A percentile compares a stretch with the other conserved stretches of the same genome.
Evolutionary conservation across 2,329 filamentous ascomycete species (phyloP).

Genomic region (Periconia sp.): DNA sequence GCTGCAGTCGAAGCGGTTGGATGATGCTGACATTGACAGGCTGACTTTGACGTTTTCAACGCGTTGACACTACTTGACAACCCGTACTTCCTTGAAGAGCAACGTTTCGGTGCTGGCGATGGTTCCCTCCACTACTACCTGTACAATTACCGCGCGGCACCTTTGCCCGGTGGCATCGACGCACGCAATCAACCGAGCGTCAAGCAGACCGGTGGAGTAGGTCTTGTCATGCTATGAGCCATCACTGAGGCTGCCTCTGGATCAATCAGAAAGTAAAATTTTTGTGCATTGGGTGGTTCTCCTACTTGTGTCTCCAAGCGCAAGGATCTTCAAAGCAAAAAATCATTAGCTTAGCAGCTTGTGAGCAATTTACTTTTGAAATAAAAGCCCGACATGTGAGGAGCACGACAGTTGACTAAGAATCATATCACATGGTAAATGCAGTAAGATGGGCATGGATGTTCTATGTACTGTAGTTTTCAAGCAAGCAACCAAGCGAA

Average conservation of each 20-base stretch:
- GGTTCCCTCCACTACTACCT: slow-evolving; percentile 96
- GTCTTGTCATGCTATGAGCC: slow-evolving; percentile 81
- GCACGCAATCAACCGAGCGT: slow-evolving; percentile 75
- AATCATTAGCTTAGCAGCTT: no score
- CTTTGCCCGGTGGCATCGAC: slow-evolving; percentile 84
- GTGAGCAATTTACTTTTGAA: no score
- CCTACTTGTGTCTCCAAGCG: no score
- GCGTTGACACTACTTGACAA: slow-evolving; percentile 93
- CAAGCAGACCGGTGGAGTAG: slow-evolving; percentile 79
- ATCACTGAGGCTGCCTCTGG: slow-evolving; percentile 36
- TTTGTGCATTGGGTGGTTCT: background rate
- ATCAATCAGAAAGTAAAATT: background rate
- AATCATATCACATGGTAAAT: no score
- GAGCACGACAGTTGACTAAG: no score
- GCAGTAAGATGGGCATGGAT: no score
- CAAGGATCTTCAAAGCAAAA: no score
- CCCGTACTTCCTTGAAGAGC: slow-evolving; percentile 85
- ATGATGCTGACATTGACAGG: slow-evolving; percentile 39
- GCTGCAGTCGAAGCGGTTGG: background rate
- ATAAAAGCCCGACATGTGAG: no score
- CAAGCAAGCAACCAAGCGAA: no score
- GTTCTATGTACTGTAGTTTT: no score
- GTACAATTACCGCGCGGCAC: slow-evolving; percentile 91
- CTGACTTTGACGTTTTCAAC: slow-evolving; percentile 94
- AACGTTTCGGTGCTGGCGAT: slow-evolving; percentile 93